These are phyloP conservation scores for Amoeboaphelidium protococcarum DNA, from an alignment of 371 early-diverging fungal genomes.

Conservation along the genomic window DNA sequence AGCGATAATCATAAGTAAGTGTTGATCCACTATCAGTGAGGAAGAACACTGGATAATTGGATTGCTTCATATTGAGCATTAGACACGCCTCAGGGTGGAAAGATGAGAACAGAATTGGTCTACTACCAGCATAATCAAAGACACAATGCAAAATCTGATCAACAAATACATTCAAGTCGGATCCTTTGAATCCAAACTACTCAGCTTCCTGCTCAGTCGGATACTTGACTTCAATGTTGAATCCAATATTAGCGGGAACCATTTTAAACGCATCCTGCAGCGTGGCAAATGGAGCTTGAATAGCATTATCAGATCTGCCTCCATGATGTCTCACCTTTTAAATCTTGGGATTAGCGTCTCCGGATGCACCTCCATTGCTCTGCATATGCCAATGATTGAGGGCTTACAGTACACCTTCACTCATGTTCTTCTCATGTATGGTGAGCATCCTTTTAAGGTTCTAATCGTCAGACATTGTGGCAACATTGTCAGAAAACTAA, in stretches of 20 bases:
- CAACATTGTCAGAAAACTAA: no score
- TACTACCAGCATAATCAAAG: conserved; percentile 20
- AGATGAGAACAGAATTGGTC: conserved; percentile 47
- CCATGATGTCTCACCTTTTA: conserved; percentile 22
- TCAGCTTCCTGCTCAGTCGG: conserved; percentile 31
- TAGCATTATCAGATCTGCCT: neutral
- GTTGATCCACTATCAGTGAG: conserved; percentile 60
- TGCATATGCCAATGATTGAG: conserved; percentile 4
- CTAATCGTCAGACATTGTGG: no score
- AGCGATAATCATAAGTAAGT: conserved; percentile 45
- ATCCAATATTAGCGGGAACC: conserved; percentile 40
- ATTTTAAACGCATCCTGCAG: conserved; percentile 11
- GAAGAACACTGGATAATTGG: conserved; percentile 84
- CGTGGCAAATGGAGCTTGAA: neutral
- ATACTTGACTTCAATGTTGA: conserved; percentile 56
- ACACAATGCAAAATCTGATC: conserved; percentile 55
- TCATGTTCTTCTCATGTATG: no score
- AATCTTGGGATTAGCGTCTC: no score
- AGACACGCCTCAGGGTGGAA: conserved; percentile 71
- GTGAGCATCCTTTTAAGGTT: no score
- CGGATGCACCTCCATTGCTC: conserved; percentile 41
- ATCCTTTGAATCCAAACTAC: conserved; percentile 17
- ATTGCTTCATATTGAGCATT: conserved; percentile 87
- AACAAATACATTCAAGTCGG: conserved; percentile 43
- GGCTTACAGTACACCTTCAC: conserved; percentile 2